These are phyloP conservation scores for Aspergillus sparsus DNA, from an alignment of 495 filamentous ascomycete species.

Conservation along the genomic window DNA sequence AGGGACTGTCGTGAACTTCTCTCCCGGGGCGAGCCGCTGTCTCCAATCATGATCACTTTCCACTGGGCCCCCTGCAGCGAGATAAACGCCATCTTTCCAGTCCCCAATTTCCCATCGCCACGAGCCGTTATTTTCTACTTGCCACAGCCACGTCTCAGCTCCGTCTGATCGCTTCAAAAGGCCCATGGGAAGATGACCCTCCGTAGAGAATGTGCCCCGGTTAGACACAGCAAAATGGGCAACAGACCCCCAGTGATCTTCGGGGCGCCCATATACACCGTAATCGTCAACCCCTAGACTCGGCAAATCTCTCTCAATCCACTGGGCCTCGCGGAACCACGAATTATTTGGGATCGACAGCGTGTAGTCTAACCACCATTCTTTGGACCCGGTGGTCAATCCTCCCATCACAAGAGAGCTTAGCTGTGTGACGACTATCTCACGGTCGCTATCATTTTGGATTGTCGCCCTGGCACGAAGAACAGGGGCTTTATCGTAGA, in stretches of 20 bases:
- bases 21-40: constrained; percentile 12
- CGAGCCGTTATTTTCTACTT: constrained; percentile 31
- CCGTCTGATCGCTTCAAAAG: constrained; percentile 14
- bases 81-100: constrained; percentile 26
- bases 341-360: constrained; percentile 24
- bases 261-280: constrained; percentile 21
- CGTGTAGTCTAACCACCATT: constrained; percentile 25
- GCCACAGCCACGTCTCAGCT: constrained; percentile 30
- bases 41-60: constrained; percentile 25
- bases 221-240: constrained; percentile 22
- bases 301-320: constrained; percentile 23
- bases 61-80: constrained; percentile 24
- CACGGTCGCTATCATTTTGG: constrained; percentile 11
- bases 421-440: constrained; percentile 20
- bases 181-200: constrained; percentile 25
- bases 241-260: constrained; percentile 18
- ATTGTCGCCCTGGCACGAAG: constrained; percentile 19
- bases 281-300: constrained; percentile 26
- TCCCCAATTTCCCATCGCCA: constrained; percentile 34
- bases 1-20: constrained; percentile 23
- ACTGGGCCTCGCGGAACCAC: constrained; percentile 33
- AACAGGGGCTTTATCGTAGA: constrained; percentile 18
- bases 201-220: constrained; percentile 25
- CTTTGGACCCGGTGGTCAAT: constrained; percentile 17
- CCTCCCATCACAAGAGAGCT: constrained; percentile 26